Percentiles rank a stretch among this genome's conserved stretches.
These are phyloP conservation scores for Trichosporon sp. DNA, from an alignment of 1,284 basidiomycete genomes.

Conservation along the genomic window DNA sequence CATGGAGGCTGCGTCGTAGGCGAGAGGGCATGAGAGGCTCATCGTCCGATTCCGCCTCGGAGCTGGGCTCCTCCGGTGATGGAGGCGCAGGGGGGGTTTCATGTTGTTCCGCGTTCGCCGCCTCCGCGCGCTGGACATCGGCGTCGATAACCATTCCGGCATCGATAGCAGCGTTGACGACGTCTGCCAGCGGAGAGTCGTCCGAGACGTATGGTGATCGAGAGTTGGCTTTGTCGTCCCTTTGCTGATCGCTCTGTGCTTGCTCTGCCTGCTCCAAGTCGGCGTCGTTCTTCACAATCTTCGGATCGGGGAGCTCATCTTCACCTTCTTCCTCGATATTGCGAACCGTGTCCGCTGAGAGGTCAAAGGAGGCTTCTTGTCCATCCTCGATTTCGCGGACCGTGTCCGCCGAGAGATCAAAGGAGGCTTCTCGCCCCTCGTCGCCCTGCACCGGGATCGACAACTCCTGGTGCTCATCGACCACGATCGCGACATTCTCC, in stretches of 20 bases:
- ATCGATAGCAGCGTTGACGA: constrained; percentile 23
- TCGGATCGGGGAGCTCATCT: background rate
- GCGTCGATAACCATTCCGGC: constrained; percentile 25
- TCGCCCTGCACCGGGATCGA: background rate
- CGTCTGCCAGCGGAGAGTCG: constrained; percentile 16
- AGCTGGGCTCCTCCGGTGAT: background rate
- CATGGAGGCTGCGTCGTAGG: constrained; percentile 1
- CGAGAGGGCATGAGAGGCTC: background rate
- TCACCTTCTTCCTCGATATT: background rate
- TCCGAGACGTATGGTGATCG: background rate
- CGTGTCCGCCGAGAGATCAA: background rate
- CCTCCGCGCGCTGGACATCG: background rate
- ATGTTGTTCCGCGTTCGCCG: background rate
- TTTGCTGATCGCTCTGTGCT: background rate
- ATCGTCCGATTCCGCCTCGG: background rate
- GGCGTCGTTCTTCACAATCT: background rate
- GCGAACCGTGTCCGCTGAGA: background rate
- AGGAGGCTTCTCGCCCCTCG: background rate
- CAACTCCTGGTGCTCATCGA: background rate
- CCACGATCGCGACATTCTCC: background rate
- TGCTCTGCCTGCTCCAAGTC: background rate
- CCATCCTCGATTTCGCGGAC: no score
- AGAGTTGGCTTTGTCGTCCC: background rate
- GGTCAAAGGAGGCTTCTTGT: no score
- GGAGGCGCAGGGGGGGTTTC: background rate